These are phyloP conservation scores for Mycena sanguinolenta DNA, from an alignment of 768 basidiomycete species.

Conservation along the genomic window DNA sequence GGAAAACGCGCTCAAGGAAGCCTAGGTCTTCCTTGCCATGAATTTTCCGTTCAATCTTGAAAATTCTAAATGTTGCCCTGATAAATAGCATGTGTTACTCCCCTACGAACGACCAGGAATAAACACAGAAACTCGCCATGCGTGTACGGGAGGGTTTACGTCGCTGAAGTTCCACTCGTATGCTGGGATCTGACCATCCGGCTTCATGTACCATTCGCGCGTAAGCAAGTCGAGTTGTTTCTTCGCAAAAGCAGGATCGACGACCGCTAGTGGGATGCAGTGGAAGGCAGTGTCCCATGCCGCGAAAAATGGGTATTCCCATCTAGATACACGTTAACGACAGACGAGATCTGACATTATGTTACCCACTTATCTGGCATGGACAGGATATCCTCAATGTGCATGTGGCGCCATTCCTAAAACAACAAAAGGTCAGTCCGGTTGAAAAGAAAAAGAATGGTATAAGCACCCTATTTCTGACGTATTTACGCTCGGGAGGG, in stretches of 20 bases:
- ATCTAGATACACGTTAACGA: slow-evolving; percentile 56
- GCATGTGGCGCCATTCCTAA: slow-evolving; percentile 95
- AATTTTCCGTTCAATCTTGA: slow-evolving; percentile 98
- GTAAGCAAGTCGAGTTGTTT: slow-evolving; percentile 97
- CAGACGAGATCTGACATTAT: neutral
- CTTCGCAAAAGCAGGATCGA: slow-evolving; percentile 96
- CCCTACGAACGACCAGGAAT: neutral
- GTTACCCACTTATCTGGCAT: slow-evolving; percentile 96
- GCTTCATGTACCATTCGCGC: slow-evolving; percentile 99
- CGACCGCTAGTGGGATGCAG: slow-evolving; percentile 95
- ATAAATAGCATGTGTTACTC: slow-evolving; percentile 15
- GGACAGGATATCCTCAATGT: slow-evolving; percentile 95
- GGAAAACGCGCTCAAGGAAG: slow-evolving; percentile 98
- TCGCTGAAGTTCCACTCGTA: slow-evolving; percentile 99
- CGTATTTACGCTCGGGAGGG: slow-evolving; percentile 86
- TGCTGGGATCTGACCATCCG: slow-evolving; percentile 97
- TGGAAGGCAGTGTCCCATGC: slow-evolving; percentile 99
- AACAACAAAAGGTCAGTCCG: neutral
- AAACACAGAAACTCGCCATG: slow-evolving; percentile 70
- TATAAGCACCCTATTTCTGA: slow-evolving; percentile 79
- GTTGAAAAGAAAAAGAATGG: slow-evolving; percentile 33
- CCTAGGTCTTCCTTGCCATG: slow-evolving; percentile 90
- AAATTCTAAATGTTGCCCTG: slow-evolving; percentile 97
- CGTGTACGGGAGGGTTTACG: slow-evolving; percentile 99
- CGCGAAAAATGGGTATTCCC: slow-evolving; percentile 99